Evolutionary conservation across 2,329 filamentous ascomycete genomes (phyloP), one percentile per base, ranked within the genome.

Genomic region (Fusarium buharicum): DNA sequence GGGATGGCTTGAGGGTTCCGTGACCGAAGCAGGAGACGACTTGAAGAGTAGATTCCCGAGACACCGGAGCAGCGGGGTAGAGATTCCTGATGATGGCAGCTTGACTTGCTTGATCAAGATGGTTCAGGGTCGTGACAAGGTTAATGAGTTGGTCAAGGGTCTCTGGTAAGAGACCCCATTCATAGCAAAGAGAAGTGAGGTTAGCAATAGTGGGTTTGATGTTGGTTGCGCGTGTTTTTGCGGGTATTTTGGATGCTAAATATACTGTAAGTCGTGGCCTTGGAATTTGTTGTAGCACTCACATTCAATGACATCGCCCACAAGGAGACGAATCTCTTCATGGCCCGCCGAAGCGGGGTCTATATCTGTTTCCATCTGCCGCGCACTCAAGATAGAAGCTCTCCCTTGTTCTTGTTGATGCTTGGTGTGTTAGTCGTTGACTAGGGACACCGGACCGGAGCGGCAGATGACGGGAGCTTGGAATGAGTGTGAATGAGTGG

Each of bases 1-100:
- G 81, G 13, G 89, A 86, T 13, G 92, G 89, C 73, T 93, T 96
- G 50, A 86, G 82, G 72, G 87, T 86, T 69, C 90, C 91, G 70
- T 92, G 89, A 4, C 92, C 91, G n/a, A 96, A 81, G 43, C 85
- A 86, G 48, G 88, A 88, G 18, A 95, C 83, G 10, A 93, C 77
- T 55, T 84, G 87, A 44, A 91, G 79, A 45, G 91, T 79, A 36
- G 87, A 74, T 52, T 85, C 80, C 30, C 84, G 79, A 12, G 84
- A 73, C n/a, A 96, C 82, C 37, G 81, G 81, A 34, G 82, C 80
- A n/a, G 84, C 82, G 2, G 92, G 92, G 74, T 94, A 96, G 45
- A 96, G 78, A 58, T 90, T 91, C 62, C 88, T 90, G 67, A 92
- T 76, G 44, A 96, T 79, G 24, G 81, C 84, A 13, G 84, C 87